Evolutionary conservation across 441 rosid species (phyloP), one percentile per base, ranked within the genome.

Genomic region (Gossypium trilobum): DNA sequence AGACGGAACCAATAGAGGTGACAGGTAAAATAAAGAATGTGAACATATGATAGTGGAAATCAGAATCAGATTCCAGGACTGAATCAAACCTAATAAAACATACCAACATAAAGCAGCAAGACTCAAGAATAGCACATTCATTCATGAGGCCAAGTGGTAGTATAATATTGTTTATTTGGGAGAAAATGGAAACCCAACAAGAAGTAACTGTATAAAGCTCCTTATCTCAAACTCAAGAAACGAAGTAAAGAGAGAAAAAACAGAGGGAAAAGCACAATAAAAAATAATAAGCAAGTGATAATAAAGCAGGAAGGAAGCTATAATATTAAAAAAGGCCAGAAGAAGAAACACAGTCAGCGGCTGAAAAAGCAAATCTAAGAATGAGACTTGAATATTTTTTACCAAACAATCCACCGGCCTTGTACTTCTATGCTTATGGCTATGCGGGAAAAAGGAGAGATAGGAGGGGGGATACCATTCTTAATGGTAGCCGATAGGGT

Each of bases 1-100:
- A 62, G 62, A 65, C 51, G 20, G 23, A 61, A 44, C 27, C 13
- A 56, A 31, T 20, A 16, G 13, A 27, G 11, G 14, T 55, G 52
- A 29, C 54, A 65, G 6, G 4, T 25, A 72, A 72, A 44, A 48
- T 13, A 16, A 73, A 52, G 42, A 71, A 71, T 14, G 23, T 58
- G 60, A 51, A 63, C 13, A 72, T 44, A 36, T 64, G 54, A 9
- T 62, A 50, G 63, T 64, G 71, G 39, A 51, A 48, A 71, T 17
- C 51, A 73, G 85, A 76, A 80, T 75, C 60, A 74, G 78, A 78
- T 81, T 73, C 82, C 74, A 39, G 50, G 48, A 60, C 39, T 7
- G 74, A 57, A 31, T 57, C 13, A 20, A 65, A 52, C 22, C 25
- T 39, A 50, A 62, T 17, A 22, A 6, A 3, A n/a, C 23, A 48